phyloP scores from a whole-genome alignment of 2,329 filamentous ascomycete genomes.

The Westerdykella sp. region DNA sequence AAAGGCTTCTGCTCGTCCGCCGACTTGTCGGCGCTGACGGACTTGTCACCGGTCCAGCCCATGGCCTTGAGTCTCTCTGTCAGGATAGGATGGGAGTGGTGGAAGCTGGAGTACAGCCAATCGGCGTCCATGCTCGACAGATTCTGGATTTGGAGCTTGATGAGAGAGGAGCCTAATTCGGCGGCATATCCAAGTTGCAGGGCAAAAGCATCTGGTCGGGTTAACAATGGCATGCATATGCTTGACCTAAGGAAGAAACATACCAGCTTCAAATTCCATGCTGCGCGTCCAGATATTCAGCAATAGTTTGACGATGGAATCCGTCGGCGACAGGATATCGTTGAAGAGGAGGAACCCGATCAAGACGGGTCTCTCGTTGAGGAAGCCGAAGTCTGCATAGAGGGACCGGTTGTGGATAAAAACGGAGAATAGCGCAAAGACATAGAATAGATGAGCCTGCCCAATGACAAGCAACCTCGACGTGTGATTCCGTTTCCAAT shows the following conservation, averaged over 20 bases:
- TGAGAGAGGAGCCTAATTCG: constrained; percentile 78
- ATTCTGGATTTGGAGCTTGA: constrained; percentile 98
- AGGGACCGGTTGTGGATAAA: constrained; percentile 94
- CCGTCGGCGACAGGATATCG: constrained; percentile 89
- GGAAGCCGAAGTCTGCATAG: constrained; percentile 87
- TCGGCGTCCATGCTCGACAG: constrained; percentile 98
- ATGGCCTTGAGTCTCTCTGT: constrained; percentile 88
- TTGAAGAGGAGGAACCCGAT: constrained; percentile 98
- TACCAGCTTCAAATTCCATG: constrained; percentile 91
- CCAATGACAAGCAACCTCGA: constrained; percentile 78
- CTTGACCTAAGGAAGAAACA: constrained; percentile 4
- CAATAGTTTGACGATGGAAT: constrained; percentile 86
- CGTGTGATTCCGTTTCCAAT: constrained; percentile 95
- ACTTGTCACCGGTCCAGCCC: constrained; percentile 69
- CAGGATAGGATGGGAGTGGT: constrained; percentile 95
- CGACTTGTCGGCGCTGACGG: constrained; percentile 45
- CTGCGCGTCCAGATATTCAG: constrained; percentile 94
- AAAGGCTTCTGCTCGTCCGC: constrained; percentile 54
- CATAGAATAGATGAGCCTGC: constrained; percentile 89
- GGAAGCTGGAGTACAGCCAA: constrained; percentile 96
- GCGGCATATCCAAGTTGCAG: constrained; percentile 73
- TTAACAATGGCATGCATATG: constrained; percentile 4
- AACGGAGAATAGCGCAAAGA: constrained; percentile 92
- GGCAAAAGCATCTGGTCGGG: constrained; percentile 67
- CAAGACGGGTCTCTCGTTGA: constrained; percentile 77